Evolutionary conservation across 129 eudicot genomes (phyloP), one percentile per base, ranked within the genome.

Genomic region (Arctium minus): DNA sequence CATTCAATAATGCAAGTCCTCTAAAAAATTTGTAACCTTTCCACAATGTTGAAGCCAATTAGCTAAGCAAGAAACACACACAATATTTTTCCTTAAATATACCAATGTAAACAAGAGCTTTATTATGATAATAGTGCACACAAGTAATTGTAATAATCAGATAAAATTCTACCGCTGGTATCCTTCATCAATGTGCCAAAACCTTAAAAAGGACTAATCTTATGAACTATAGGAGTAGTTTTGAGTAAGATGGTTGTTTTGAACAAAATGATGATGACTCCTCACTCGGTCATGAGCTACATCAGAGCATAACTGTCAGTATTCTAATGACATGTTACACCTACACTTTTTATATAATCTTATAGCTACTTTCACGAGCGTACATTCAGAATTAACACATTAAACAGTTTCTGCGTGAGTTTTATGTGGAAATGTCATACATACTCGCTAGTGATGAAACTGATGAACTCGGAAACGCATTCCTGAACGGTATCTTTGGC

Each of bases 361-460:
- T 60, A 48, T 17, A 60, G 60, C 74, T 78, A 67, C 13, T 39
- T 62, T 65, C 74, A 78, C 11, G 36, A 29, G 74, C 39, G 6
- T 11, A 44, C 64, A 65, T 78, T 78, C 73, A 64, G 4, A 78
- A 67, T 40, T 22, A 29, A 38, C 27, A 39, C 0, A 38, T 39
- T 8, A 60, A 60, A 67, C 7, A 27, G 74, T 5, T 39, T 76
- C 15, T 33, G 48, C 6, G 17, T 13, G 31, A 56, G 27, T 42
- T 4, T 22, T 74, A 39, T 12, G 44, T 32, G 8, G 17, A 35
- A 71, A 39, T 73, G n/a, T 22, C 30, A 39, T 65, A 78, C 82
- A 64, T 88, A 92, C 96, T 92, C 96, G 96, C 96, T 92, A 27
- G 96, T 92, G 77, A 92, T 86, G 90, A 92, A 92, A 77, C 93